These are phyloP conservation scores for Multifurca ochricompacta DNA, from an alignment of 768 basidiomycete species.

Conservation along the genomic window DNA sequence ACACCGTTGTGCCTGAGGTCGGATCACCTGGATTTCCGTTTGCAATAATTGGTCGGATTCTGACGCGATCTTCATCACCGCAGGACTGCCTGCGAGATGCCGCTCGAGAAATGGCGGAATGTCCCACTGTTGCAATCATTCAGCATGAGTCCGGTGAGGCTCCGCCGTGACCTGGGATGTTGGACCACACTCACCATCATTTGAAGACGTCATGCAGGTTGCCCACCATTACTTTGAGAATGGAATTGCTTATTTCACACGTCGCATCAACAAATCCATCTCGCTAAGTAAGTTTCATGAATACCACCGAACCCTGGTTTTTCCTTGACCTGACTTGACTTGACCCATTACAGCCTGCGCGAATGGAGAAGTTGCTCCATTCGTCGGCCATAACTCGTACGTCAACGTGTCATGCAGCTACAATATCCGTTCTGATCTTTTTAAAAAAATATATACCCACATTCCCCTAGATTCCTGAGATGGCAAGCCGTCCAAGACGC, in stretches of 20 bases:
- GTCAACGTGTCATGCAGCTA: neutral
- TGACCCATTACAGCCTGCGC: slow-evolving; percentile 26
- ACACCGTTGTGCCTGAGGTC: slow-evolving; percentile 41
- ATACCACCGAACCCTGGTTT: too few species aligned
- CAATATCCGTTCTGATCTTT: neutral
- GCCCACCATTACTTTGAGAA: slow-evolving; percentile 47
- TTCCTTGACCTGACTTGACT: neutral
- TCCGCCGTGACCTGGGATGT: neutral
- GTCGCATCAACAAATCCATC: slow-evolving; percentile 41
- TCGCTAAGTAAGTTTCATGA: slow-evolving; percentile 26
- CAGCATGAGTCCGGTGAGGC: slow-evolving; percentile 40
- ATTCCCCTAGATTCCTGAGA: slow-evolving; percentile 44
- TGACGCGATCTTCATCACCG: neutral
- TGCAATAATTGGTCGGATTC: neutral
- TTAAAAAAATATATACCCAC: too few species aligned
- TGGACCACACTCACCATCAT: slow-evolving; percentile 23
- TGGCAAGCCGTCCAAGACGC: slow-evolving; percentile 56
- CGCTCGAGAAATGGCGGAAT: slow-evolving; percentile 41
- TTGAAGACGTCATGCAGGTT: slow-evolving; percentile 47
- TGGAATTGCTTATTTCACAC: slow-evolving; percentile 42
- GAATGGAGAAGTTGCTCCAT: slow-evolving; percentile 38
- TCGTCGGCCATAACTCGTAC: slow-evolving; percentile 40
- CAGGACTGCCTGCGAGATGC: slow-evolving; percentile 46
- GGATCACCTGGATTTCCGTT: neutral
- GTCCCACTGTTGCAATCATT: slow-evolving; percentile 43